Evolutionary conservation across 768 basidiomycete species (phyloP).

Genomic region (Suillus cothurnatus): DNA sequence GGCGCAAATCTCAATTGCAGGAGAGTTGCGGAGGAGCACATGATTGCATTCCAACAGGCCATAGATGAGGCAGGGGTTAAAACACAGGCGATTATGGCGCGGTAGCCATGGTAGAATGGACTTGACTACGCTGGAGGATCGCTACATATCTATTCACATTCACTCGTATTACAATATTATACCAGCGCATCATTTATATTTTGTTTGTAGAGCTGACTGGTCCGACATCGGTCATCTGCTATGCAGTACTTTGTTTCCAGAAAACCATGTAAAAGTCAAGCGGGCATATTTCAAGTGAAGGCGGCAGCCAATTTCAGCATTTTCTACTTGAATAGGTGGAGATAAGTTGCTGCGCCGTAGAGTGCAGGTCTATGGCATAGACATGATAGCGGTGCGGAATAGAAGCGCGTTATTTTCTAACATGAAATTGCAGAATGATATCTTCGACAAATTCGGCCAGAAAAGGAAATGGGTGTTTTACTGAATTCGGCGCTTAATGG

Average conservation of each 20-base stretch:
- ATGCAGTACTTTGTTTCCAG: background rate
- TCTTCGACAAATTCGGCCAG: too few species aligned
- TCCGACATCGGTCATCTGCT: background rate
- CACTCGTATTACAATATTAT: background rate
- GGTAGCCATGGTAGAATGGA: constrained; percentile 39
- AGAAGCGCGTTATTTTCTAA: too few species aligned
- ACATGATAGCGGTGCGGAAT: too few species aligned
- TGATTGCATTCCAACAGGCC: constrained; percentile 73
- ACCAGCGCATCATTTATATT: constrained; percentile 2
- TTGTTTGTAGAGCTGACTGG: background rate
- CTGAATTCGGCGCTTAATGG: too few species aligned
- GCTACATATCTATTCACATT: constrained; percentile 6
- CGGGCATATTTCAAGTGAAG: too few species aligned
- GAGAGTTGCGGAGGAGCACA: constrained; percentile 71
- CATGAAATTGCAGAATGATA: too few species aligned
- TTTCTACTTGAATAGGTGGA: too few species aligned
- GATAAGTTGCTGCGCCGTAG: too few species aligned
- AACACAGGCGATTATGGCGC: constrained; percentile 83
- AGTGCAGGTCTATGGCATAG: too few species aligned
- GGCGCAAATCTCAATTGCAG: constrained; percentile 39
- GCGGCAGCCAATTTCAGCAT: too few species aligned
- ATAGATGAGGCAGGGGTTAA: constrained; percentile 72
- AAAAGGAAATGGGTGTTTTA: too few species aligned
- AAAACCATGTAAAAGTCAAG: too few species aligned
- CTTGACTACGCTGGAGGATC: background rate